These are phyloP conservation scores for Rosa rugosa DNA, from an alignment of 306 rosid species.

Conservation along the genomic window DNA sequence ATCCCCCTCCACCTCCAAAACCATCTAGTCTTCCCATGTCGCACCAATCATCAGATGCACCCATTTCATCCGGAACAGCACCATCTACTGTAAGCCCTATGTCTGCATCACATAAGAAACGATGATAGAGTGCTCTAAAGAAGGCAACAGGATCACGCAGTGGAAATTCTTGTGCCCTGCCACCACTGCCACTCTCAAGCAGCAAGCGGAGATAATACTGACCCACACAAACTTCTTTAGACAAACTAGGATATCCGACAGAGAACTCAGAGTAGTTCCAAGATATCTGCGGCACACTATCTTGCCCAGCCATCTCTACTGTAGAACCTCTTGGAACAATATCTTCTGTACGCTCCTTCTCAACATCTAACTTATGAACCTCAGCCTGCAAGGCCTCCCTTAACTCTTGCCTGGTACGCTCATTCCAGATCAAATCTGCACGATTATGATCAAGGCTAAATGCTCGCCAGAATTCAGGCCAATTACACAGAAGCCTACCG, in stretches of 20 bases:
- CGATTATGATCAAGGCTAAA: slow-evolving; percentile 98
- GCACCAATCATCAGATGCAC: slow-evolving; percentile 99
- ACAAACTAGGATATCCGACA: slow-evolving; percentile 91
- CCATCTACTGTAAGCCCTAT: slow-evolving; percentile 96
- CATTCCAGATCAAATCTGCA: slow-evolving; percentile 99
- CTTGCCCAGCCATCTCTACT: slow-evolving; percentile 59
- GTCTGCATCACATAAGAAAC: slow-evolving; percentile 97
- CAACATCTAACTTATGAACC: slow-evolving; percentile 97
- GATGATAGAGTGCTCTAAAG: slow-evolving; percentile 93
- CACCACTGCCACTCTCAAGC: slow-evolving; percentile 92
- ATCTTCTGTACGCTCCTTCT: slow-evolving; percentile 98
- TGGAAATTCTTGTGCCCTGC: slow-evolving; percentile 95
- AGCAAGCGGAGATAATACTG: slow-evolving; percentile 93
- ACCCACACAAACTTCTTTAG: slow-evolving; percentile 99
- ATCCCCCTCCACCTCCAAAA: slow-evolving; percentile 99
- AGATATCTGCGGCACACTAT: slow-evolving; percentile 79
- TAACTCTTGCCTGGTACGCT: slow-evolving; percentile 97
- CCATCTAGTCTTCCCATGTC: slow-evolving; percentile 99
- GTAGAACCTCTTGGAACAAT: slow-evolving; percentile 80
- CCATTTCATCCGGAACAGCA: slow-evolving; percentile 96
- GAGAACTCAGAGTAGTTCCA: slow-evolving; percentile 96
- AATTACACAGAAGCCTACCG: slow-evolving; percentile 90
- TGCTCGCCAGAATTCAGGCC: slow-evolving; percentile 99
- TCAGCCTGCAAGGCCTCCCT: slow-evolving; percentile 94
- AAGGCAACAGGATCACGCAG: slow-evolving; percentile 96